Evolutionary conservation across 208 protist genomes (phyloP), one percentile per base, ranked within the genome.

Genomic region (Balamuthia mandrillaris): DNA sequence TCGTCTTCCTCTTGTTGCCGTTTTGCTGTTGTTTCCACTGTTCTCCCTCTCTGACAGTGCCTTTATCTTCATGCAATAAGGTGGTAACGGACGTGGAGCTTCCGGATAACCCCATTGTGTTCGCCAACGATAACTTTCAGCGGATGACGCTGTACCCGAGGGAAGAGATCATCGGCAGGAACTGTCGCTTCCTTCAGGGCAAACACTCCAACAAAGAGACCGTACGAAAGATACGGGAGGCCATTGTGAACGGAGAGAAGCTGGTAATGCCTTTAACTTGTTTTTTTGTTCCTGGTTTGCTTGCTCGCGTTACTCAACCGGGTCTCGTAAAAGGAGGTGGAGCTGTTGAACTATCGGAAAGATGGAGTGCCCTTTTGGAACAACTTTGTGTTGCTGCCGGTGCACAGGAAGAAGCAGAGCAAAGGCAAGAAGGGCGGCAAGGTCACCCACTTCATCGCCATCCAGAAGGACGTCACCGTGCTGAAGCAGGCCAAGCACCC

Each of bases 311-410:
- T n/a, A n/a, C n/a, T n/a, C n/a, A n/a, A n/a, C n/a, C n/a, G n/a
- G 7, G 16, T 75, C 5, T n/a, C n/a, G n/a, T n/a, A n/a, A n/a
- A n/a, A 54, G 21, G 83, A 86, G 61, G 65, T 86, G 16, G 83
- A 86, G 37, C 63, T 86, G 35, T 65, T 86, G 3, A 86, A 86
- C 45, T 86, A 86, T 42, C 33, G 83, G 5, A 78, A 81, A 31
- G 83, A 86, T 12, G 83, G 83, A 12, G 41, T 45, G 0, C 39
- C 84, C 3, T 87, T 87, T 51, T 87, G 84, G 84, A 87, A 87
- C 18, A 14, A 68, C n/a, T 87, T 87, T 56, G 31, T 39, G 60
- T 42, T 86, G 44, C 41, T 86, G 35, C 83, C 83, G 18, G 66
- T 86, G 7, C 78, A 84, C 44, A 83, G 65, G 27, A 35, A n/a